Conservation (phyloP, 192 early-diverging fungal genomes). For the Coemansia sp. region DNA sequence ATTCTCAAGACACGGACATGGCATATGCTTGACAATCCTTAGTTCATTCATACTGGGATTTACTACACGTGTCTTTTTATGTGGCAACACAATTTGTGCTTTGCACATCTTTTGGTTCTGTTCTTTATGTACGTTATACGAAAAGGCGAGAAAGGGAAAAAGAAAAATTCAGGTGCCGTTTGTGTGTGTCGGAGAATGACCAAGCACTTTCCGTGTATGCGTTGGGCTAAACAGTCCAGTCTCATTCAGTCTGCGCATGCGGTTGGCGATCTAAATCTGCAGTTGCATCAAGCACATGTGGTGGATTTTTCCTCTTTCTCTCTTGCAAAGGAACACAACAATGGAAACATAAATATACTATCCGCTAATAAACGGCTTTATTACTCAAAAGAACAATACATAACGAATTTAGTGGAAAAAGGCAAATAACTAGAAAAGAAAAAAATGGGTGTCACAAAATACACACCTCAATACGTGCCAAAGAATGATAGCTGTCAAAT, state of each 20-base stretch:
- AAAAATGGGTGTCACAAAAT: neutral
- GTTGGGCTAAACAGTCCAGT: neutral
- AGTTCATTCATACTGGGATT: neutral
- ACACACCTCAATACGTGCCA: neutral
- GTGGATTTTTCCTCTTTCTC: too few species aligned
- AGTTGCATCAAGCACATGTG: too few species aligned
- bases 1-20: conserved; percentile 30
- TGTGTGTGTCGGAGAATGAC: too few species aligned
- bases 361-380: too few species aligned
- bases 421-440: neutral
- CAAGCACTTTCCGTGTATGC: too few species aligned
- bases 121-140: neutral
- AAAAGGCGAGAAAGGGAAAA: neutral
- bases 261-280: too few species aligned
- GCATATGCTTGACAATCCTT: neutral
- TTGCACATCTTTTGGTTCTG: neutral
- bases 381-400: too few species aligned
- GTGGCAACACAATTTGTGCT: neutral
- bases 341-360: too few species aligned
- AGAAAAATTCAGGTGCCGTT: too few species aligned
- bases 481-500: neutral
- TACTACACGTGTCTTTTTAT: neutral
- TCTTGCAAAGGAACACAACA: too few species aligned
- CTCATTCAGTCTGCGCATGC: too few species aligned
- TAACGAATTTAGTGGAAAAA: too few species aligned